Base-by-base conservation (phyloP, 140 eudicot genomes). In the Bidens hawaiensis region DNA sequence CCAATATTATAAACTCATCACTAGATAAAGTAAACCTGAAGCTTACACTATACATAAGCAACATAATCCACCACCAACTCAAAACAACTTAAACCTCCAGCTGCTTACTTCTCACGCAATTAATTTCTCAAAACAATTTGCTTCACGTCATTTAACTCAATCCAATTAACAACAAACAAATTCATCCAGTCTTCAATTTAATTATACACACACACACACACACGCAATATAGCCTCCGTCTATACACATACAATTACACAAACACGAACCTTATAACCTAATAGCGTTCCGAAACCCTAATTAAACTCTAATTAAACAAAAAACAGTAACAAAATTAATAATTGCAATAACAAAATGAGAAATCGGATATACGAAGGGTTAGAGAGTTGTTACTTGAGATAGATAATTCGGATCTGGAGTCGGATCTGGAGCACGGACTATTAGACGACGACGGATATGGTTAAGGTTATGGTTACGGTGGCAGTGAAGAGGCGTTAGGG, bases 201-300 rank as follows among this genome's bases (percentile, higher is more conserved):
- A n/a, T n/a, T n/a, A n/a, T n/a, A n/a, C n/a, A n/a, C n/a, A n/a
- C n/a, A n/a, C n/a, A n/a, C n/a, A n/a, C n/a, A n/a, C n/a, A n/a
- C n/a, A n/a, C 34, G 65, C 27, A 53, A 53, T 40, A 57, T 8
- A 33, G 46, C 46, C 23, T 57, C 55, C 69, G 40, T 26, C 22
- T 26, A 62, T 45, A 47, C 4, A 17, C 1, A 10, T 41, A 16
- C 24, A 38, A n/a, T 34, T 21, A 66, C 2, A 50, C 17, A 33
- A 49, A 14, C 61, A 49, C 17, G 31, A 1, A 67, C n/a, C n/a
- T n/a, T 67, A 22, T 43, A 62, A 43, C 68, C 55, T 38, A 12
- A 11, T 23, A 64, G 45, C 43, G 62, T 28, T 26, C 16, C 62
- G 4, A 56, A 56, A 30, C 58, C 70, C 70, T 52, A 48, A 65